Evolutionary conservation across 192 early-diverging fungal genomes (phyloP).

Genomic region (Coemansia sp.): DNA sequence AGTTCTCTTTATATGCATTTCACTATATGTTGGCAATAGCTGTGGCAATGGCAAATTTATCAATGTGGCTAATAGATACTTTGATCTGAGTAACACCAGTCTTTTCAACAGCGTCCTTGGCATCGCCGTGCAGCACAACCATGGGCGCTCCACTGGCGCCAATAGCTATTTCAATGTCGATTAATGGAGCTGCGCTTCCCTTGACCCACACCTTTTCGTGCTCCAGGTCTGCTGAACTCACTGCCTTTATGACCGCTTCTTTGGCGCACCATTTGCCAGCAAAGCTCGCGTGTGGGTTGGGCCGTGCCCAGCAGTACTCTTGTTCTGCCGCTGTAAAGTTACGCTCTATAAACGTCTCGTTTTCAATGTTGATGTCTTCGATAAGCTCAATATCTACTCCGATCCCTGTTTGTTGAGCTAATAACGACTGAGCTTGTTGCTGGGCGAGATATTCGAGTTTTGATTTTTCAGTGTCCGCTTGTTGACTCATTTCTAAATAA

Average conservation of each 20-base stretch:
- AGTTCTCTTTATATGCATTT: background rate
- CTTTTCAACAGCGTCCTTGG: slow-evolving; percentile 68
- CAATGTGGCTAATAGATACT: slow-evolving; percentile 92
- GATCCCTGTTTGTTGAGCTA: slow-evolving; percentile 51
- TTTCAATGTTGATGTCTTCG: slow-evolving; percentile 77
- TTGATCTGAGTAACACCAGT: slow-evolving; percentile 77
- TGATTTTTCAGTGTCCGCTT: slow-evolving; percentile 7
- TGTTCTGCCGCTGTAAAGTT: slow-evolving; percentile 88
- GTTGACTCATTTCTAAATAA: background rate
- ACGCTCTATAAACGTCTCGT: slow-evolving; percentile 84
- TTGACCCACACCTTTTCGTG: slow-evolving; percentile 70
- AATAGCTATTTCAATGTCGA: slow-evolving; percentile 84
- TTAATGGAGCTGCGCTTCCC: slow-evolving; percentile 83
- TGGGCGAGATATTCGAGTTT: slow-evolving; percentile 26
- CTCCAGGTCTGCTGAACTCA: slow-evolving; percentile 63
- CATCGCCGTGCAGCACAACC: slow-evolving; percentile 83
- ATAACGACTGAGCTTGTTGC: slow-evolving; percentile 23
- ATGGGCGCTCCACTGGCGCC: slow-evolving; percentile 74
- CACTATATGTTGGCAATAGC: slow-evolving; percentile 60
- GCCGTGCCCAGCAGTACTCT: slow-evolving; percentile 71
- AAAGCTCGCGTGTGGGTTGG: slow-evolving; percentile 81
- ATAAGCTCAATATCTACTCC: slow-evolving; percentile 92
- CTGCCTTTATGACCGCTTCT: slow-evolving; percentile 94
- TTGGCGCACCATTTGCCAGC: slow-evolving; percentile 96
- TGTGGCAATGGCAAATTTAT: slow-evolving; percentile 87